Base-by-base conservation (phyloP, 768 basidiomycete genomes). In the Lactarius evosmus region DNA sequence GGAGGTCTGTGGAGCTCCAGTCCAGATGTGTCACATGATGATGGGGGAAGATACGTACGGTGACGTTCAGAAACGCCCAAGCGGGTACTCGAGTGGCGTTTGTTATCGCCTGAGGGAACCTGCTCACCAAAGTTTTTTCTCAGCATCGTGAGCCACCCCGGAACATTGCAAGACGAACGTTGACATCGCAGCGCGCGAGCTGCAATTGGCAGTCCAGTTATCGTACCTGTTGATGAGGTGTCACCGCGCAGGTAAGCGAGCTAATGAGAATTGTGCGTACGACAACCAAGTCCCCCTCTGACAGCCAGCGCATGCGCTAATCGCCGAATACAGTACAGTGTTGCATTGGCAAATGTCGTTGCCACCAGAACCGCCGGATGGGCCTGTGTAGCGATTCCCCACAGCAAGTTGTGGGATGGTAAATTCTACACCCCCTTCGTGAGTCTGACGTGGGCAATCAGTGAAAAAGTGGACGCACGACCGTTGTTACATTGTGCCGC, bases 231-330 rank as follows among this genome's bases (percentile, higher is more conserved):
- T 36, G 8, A 4, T 16, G 44, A n/a, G 7, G 40, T 4, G 54
- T 55, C 30, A 56, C 4, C 9, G 9, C 33, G 5, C 32, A 50
- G 6, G 3, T 19, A 2, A 27, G 22, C 34, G 25, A 50, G 17
- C n/a, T 19, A 32, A 22, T n/a, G 44, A 27, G n/a, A 14, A 29
- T 32, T 14, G 14, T 14, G 17, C 63, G 53, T 14, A 65, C 63
- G 58, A 22, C 11, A 46, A 19, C 63, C 63, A 65, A 9, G n/a
- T 19, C 19, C 53, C 46, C 49, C 34, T 53, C 40, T 65, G 63
- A 27, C 63, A 65, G 19, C 58, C 63, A 27, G 41, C 27, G 32
- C 63, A 65, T 19, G 53, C 63, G 8, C 58, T 55, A 3, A 65
- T 50, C 33, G 40, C 6, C 2, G 58, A 65, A 50, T 65, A 65